Evolutionary conservation across 176 grass and related monocot species (phyloP).

Genomic region (Musa troglodytarum): DNA sequence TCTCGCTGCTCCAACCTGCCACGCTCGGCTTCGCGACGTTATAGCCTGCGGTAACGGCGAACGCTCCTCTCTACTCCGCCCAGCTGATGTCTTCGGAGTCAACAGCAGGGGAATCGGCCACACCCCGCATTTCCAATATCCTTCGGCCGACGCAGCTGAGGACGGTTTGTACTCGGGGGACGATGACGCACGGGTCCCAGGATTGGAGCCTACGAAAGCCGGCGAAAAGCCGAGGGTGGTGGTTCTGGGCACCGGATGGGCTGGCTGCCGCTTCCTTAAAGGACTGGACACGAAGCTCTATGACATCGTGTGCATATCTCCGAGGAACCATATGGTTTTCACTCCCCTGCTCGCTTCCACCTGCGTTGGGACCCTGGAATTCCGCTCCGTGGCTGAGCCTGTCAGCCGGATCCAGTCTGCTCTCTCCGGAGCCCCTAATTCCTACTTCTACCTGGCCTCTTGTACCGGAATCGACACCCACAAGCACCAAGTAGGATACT

Average conservation of each 20-base stretch:
- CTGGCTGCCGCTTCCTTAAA: slow-evolving; percentile 77
- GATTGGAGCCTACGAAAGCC: slow-evolving; percentile 40
- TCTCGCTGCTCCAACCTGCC: not conserved
- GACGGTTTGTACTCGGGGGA: slow-evolving; percentile 30
- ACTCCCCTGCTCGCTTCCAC: slow-evolving; percentile 89
- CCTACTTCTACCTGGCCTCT: slow-evolving; percentile 70
- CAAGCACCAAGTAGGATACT: slow-evolving; percentile 41
- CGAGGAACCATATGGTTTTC: slow-evolving; percentile 97
- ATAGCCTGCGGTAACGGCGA: not conserved
- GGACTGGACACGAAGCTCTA: slow-evolving; percentile 62
- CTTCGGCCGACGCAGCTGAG: slow-evolving; percentile 6
- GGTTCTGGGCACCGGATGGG: slow-evolving; percentile 85
- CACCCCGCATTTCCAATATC: slow-evolving; percentile 17
- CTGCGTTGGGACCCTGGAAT: slow-evolving; percentile 83
- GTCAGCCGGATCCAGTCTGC: slow-evolving; percentile 81
- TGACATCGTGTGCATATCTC: slow-evolving; percentile 87
- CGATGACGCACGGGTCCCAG: slow-evolving; percentile 16
- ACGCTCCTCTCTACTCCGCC: slow-evolving; percentile 13
- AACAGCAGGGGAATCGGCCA: slow-evolving; percentile 31
- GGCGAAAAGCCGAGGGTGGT: slow-evolving; percentile 69
- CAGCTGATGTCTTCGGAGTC: slow-evolving; percentile 11
- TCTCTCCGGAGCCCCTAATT: slow-evolving; percentile 44
- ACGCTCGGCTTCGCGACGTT: slow-evolving; percentile 10
- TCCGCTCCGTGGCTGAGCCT: slow-evolving; percentile 81
- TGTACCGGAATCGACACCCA: slow-evolving; percentile 50